Evolutionary conservation across 768 basidiomycete species (phyloP), one percentile per base, ranked within the genome.

Genomic region (Fistulinella prunicolor): DNA sequence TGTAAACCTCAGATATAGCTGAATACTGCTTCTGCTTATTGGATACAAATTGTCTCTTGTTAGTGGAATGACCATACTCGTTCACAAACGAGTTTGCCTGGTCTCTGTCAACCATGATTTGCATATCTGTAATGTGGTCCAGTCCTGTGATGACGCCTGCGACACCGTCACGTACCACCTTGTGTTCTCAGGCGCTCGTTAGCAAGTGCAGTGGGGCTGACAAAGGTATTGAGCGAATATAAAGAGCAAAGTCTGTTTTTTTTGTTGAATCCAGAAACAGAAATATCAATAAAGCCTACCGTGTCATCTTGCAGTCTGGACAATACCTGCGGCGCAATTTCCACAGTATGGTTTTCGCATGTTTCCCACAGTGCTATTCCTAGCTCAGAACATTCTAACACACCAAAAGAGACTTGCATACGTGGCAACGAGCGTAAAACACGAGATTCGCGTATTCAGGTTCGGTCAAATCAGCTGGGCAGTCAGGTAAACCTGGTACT

Each of bases 391-490:
- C 9, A 12, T 9, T 23, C 34, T 14, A 28, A 16, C 9, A 1
- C 3, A 24, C 6, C 12, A 16, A 29, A 3, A 20, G 21, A 8
- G 8, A 12, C 7, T 17, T 14, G 23, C 43, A 20, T n/a, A 50
- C 49, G 9, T 46, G 44, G 17, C 44, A 78, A 21, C 39, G 39
- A 2, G 44, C 2, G 16, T 22, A 41, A 23, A 46, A 79, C 10
- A 61, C 67, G 14, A 79, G 65, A 44, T 64, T 70, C 22, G 72
- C 72, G 45, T 71, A 78, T 54, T 73, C 66, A 3, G 68, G 67
- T 47, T 78, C 76, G 20, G 53, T 64, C 46, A 78, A 58, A 51
- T 77, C 76, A 8, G 51, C 37, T 1, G 76, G 77, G 50, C 72
- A 73, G 6, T 61, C 42, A 1, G 77, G 77, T 9, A 76, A 60